Percentiles rank a stretch among this genome's conserved stretches.
Evolutionary conservation across 306 rosid genomes (phyloP).

Genomic region (Corylus heterophylla): DNA sequence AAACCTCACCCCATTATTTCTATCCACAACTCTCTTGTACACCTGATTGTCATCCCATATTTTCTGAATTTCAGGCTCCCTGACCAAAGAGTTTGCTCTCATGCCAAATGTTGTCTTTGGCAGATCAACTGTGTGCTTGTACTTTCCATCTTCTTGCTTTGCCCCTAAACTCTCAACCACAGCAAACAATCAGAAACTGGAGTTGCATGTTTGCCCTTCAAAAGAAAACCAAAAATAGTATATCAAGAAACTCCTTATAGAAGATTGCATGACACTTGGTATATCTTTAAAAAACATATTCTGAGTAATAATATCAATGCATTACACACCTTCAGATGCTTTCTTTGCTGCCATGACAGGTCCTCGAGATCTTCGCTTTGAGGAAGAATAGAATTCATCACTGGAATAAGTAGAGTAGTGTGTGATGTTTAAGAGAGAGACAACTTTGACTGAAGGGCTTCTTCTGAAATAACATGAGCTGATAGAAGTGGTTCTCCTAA

Average conservation of each 20-base stretch:
- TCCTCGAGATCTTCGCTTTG: slow-evolving; percentile 86
- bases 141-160: slow-evolving; percentile 83
- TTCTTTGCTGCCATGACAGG: slow-evolving; percentile 92
- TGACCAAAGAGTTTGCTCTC: slow-evolving; percentile 79
- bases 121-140: slow-evolving; percentile 96
- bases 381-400: slow-evolving; percentile 50
- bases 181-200: slow-evolving; percentile 29
- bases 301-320: slow-evolving; percentile 17
- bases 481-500: slow-evolving; percentile 48
- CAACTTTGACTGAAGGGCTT: slow-evolving; percentile 51
- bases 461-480: slow-evolving; percentile 47
- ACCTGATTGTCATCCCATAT: slow-evolving; percentile 90
- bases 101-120: slow-evolving; percentile 89
- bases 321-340: slow-evolving; percentile 62
- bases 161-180: slow-evolving; percentile 49
- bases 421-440: slow-evolving; percentile 36
- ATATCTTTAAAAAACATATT: neutral
- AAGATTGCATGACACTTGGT: neutral
- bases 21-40: slow-evolving; percentile 63
- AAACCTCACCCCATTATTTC: slow-evolving; percentile 77
- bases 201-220: slow-evolving; percentile 5
- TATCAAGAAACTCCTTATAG: slow-evolving; percentile 1
- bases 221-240: neutral
- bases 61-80: slow-evolving; percentile 97
- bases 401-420: slow-evolving; percentile 44